Conservation (phyloP, 495 filamentous ascomycete species). For the Hyaloscypha finlandica region DNA sequence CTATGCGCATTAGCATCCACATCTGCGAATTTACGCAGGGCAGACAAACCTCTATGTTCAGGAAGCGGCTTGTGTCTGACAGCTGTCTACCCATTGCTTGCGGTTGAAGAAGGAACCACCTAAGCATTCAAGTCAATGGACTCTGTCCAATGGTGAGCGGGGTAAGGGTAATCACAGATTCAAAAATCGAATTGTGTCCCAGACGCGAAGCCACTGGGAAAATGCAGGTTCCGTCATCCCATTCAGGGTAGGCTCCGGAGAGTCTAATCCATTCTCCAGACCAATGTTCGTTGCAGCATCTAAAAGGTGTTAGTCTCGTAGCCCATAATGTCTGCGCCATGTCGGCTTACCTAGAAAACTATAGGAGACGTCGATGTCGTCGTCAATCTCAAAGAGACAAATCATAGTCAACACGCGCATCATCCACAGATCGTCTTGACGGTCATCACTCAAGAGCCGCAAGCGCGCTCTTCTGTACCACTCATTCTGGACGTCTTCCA, state of each 20-base stretch:
- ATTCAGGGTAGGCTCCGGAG: not conserved
- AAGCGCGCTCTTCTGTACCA: not conserved
- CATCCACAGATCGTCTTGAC: not conserved
- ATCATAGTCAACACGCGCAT: constrained; percentile 3
- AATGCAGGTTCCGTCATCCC: not conserved
- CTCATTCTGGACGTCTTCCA: not conserved
- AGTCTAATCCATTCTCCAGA: not conserved
- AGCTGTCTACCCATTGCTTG: not conserved
- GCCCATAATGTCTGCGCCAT: not conserved
- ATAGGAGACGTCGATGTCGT: not conserved
- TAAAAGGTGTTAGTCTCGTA: not conserved
- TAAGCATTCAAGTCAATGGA: not conserved
- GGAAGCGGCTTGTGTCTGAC: not conserved
- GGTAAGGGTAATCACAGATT: not conserved
- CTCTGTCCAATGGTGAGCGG: not conserved
- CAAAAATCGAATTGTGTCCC: constrained; percentile 1
- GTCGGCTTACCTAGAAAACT: not conserved
- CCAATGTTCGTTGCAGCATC: constrained; percentile 1
- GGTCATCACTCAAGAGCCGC: not conserved
- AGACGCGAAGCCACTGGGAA: constrained; percentile 1
- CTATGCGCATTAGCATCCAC: not conserved
- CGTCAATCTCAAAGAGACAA: constrained; percentile 7
- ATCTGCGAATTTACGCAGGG: not conserved
- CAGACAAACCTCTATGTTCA: not conserved
- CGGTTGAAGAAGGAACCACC: constrained; percentile 3